Percentiles rank a stretch among this genome's conserved stretches.
Evolutionary conservation across 169 alveolate species (phyloP).

Genomic region (Theileria equi): DNA sequence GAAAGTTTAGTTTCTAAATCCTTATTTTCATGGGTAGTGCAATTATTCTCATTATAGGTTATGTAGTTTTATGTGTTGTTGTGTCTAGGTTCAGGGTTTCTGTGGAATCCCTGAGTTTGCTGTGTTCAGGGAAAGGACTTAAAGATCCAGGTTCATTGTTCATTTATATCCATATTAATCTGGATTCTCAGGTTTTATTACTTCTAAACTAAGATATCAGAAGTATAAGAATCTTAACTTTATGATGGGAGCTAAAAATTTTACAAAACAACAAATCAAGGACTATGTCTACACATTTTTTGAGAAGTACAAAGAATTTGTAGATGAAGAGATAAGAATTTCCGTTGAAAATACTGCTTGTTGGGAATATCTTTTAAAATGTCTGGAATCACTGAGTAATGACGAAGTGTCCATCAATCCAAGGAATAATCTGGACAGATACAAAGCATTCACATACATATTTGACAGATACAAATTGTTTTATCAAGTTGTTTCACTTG

Average conservation of each 20-base stretch:
- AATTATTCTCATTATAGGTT: too few species aligned
- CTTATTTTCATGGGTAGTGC: too few species aligned
- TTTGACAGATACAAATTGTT: conserved; percentile 20
- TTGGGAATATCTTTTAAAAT: conserved; percentile 12
- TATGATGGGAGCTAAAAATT: background rate
- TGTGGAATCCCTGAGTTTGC: too few species aligned
- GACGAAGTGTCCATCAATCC: conserved; percentile 11
- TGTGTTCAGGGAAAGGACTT: too few species aligned
- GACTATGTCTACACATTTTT: conserved; percentile 4
- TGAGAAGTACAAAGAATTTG: background rate
- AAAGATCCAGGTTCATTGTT: too few species aligned
- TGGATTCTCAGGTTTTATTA: too few species aligned
- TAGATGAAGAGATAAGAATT: background rate
- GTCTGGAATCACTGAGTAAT: conserved; percentile 5
- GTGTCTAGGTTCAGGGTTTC: too few species aligned
- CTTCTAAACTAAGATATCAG: too few species aligned
- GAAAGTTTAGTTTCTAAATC: too few species aligned
- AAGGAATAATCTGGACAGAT: background rate
- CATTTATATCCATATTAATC: too few species aligned
- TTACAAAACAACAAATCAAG: background rate
- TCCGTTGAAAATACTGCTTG: background rate
- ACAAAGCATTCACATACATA: conserved; percentile 25
- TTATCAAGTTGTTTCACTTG: conserved; percentile 18
- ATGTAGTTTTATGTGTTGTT: too few species aligned
- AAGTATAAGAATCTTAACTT: too few species aligned